These are phyloP conservation scores for Rhizopogon vesiculosus DNA, from an alignment of 768 basidiomycete species.

Conservation along the genomic window DNA sequence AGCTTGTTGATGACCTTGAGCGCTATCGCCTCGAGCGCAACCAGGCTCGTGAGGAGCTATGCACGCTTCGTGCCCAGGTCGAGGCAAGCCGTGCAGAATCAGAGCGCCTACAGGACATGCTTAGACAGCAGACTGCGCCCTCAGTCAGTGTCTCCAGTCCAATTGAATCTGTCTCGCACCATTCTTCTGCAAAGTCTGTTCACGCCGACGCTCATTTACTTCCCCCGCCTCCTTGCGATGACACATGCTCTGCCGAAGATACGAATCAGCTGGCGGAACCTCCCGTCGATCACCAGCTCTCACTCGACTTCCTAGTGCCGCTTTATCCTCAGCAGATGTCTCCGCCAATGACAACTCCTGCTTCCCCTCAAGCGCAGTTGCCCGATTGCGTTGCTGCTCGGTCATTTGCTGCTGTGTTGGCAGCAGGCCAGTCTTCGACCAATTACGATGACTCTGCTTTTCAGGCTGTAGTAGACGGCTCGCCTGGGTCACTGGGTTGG, in stretches of 20 bases:
- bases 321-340: conserved; percentile 17
- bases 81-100: conserved; percentile 28
- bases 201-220: not conserved
- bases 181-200: conserved; percentile 5
- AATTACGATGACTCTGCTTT: conserved; percentile 19
- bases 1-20: conserved; percentile 29
- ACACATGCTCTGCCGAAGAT: conserved; percentile 2
- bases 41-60: conserved; percentile 28
- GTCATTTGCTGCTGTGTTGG: conserved; percentile 28
- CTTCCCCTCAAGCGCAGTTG: conserved; percentile 29
- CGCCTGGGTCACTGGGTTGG: conserved; percentile 16
- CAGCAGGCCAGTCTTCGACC: conserved; percentile 20
- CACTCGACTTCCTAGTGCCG: conserved; percentile 13
- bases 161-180: conserved; percentile 2
- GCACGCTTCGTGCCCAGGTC: conserved; percentile 28
- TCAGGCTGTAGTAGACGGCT: conserved; percentile 20
- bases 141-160: conserved; percentile 4
- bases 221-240: conserved; percentile 3
- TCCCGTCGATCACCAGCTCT: conserved; percentile 10
- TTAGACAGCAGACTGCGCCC: conserved; percentile 7
- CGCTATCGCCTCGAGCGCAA: conserved; percentile 30
- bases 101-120: conserved; percentile 24
- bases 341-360: conserved; percentile 24
- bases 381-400: conserved; percentile 30
- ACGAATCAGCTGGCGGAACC: not conserved